Base-by-base conservation (phyloP, 2,329 filamentous ascomycete genomes). In the Nemania abortiva region DNA sequence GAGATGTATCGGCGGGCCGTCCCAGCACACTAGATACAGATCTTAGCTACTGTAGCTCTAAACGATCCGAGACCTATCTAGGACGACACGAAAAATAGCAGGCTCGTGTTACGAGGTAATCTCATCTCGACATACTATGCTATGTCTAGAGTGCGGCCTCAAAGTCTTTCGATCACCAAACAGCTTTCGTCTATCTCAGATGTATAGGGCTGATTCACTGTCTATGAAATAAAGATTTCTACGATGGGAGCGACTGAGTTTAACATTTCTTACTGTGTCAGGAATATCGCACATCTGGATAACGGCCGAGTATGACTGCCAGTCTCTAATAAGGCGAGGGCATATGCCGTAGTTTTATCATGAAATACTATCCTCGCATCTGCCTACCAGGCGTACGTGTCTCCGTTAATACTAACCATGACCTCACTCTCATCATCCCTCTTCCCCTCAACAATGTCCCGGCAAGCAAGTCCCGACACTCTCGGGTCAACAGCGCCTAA, bases 381-480 rank as follows among this genome's bases (percentile, higher is more conserved):
- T 58, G 13, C 24, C 63, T 13, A 70, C 69, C 69, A 69, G 2
- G 53, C 15, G 9, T 45, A 66, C 10, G 62, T 66, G 15, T 69
- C 47, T 15, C 69, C 69, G 7, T 69, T 57, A 11, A 69, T 66
- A 29, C 66, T 66, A 42, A 70, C 63, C 0, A 70, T 63, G 1
- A 65, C n/a, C 2, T 69, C 29, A 1, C 34, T 61, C 47, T 69
- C 59, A 34, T 49, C 10, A 24, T 71, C 69, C 27, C 69, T 69
- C 66, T 69, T 69, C 9, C 69, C 69, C 20, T 71, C 66, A 3
- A 71, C 56, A 20, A 71, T 47, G 13, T 63, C 63, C 13, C 63
- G 54, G 47, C 69, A 72, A 45, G 59, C 47, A 37, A 29, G 59
- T 20, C 63, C 70, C 1, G 67, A 65, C 9, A 67, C 63, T 10